Evolutionary conservation across 2,329 filamentous ascomycete genomes (phyloP).

Genomic region (Cadophora luteo-olivacea): DNA sequence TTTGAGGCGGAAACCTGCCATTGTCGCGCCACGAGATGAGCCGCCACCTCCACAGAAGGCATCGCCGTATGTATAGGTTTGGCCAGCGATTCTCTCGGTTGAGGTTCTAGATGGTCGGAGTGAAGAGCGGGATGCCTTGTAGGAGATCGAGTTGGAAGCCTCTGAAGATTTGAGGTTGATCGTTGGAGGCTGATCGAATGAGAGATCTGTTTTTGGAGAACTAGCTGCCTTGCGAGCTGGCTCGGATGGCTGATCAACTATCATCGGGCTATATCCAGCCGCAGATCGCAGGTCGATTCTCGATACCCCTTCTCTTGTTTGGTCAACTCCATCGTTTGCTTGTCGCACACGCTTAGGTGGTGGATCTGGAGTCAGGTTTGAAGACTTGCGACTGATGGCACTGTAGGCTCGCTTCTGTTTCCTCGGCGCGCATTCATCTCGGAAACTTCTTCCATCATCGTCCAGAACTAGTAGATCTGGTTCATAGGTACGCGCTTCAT

Average conservation of each 20-base stretch:
- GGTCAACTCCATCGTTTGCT: constrained; percentile 18
- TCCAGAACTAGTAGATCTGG: background rate
- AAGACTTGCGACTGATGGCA: background rate
- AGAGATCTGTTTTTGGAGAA: constrained; percentile 17
- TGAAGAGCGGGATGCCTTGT: constrained; percentile 38
- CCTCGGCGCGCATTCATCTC: background rate
- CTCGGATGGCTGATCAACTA: background rate
- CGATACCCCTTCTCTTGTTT: constrained; percentile 23
- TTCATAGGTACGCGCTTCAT: background rate
- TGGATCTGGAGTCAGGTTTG: background rate
- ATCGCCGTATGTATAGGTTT: constrained; percentile 72
- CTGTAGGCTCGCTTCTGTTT: constrained; percentile 21
- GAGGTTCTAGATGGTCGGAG: constrained; percentile 20
- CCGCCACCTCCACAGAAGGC: constrained; percentile 78
- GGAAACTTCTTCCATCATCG: background rate
- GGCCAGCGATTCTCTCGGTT: constrained; percentile 41
- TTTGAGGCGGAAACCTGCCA: constrained; percentile 63
- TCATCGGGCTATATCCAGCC: background rate
- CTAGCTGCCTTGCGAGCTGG: background rate
- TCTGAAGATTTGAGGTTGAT: constrained; percentile 33
- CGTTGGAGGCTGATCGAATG: background rate
- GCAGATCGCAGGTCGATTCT: constrained; percentile 11
- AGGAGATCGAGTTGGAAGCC: constrained; percentile 23
- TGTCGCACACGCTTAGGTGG: constrained; percentile 9
- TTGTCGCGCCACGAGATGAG: constrained; percentile 66